Percentiles rank a stretch among this genome's conserved stretches.
These are phyloP conservation scores for Leccinum uliginosum DNA, from an alignment of 768 basidiomycete species.

Conservation along the genomic window DNA sequence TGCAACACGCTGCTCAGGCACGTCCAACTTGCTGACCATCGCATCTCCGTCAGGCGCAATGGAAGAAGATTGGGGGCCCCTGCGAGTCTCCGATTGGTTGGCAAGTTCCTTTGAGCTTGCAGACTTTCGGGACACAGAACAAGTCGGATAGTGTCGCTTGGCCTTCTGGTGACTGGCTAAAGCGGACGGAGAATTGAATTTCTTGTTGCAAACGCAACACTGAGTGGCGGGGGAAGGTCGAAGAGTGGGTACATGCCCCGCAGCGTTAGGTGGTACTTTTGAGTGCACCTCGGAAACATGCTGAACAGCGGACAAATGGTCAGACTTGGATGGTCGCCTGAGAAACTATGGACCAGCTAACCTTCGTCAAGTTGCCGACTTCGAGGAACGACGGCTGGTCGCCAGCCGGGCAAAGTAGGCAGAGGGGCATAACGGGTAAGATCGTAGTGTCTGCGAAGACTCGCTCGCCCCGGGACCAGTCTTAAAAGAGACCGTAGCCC, in stretches of 20 bases:
- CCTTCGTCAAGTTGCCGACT: constrained; percentile 15
- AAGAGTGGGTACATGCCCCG: background rate
- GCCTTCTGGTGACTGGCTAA: constrained; percentile 20
- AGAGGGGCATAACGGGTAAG: constrained; percentile 21
- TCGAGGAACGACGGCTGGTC: constrained; percentile 21
- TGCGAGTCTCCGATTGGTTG: constrained; percentile 3
- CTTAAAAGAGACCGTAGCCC: constrained; percentile 31
- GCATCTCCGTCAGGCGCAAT: background rate
- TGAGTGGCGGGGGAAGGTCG: constrained; percentile 9
- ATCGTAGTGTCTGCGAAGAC: constrained; percentile 14
- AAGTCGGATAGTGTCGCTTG: constrained; percentile 19
- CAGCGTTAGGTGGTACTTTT: background rate
- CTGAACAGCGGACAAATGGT: constrained; percentile 9
- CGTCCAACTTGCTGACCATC: background rate
- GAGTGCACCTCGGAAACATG: constrained; percentile 21
- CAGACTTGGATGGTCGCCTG: background rate
- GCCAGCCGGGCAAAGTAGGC: constrained; percentile 21
- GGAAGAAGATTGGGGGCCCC: background rate
- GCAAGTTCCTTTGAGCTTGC: constrained; percentile 1
- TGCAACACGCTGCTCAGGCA: background rate
- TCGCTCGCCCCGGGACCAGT: constrained; percentile 13
- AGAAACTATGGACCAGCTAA: constrained; percentile 3
- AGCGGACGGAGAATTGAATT: constrained; percentile 16
- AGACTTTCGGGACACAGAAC: constrained; percentile 1
- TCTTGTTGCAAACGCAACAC: constrained; percentile 26